A percentile compares a stretch with the other conserved stretches of the same genome.
Evolutionary conservation across 2,329 filamentous ascomycete species (phyloP).

Genomic region (Fusarium neocosmosporiellum): DNA sequence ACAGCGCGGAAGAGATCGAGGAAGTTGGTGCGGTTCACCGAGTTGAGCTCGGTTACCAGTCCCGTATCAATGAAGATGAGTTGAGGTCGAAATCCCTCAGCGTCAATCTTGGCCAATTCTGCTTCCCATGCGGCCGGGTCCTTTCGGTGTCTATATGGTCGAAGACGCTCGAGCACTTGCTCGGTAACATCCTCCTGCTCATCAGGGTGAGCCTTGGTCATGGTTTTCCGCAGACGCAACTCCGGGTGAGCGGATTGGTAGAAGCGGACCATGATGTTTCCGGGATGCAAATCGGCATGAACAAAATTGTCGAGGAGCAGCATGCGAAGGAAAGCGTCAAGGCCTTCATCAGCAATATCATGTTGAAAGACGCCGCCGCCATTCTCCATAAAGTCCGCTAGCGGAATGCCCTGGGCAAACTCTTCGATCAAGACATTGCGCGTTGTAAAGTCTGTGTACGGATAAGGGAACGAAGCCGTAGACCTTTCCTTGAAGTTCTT

Average conservation of each 20-base stretch:
- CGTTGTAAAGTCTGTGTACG: conserved; percentile 92
- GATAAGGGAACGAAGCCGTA: conserved; percentile 97
- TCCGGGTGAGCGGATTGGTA: conserved; percentile 84
- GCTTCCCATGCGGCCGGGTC: conserved; percentile 77
- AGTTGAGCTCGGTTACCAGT: conserved; percentile 92
- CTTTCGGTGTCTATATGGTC: conserved; percentile 73
- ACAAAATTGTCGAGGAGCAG: conserved; percentile 97
- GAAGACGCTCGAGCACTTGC: conserved; percentile 82
- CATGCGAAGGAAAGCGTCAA: conserved; percentile 97
- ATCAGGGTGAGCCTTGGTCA: conserved; percentile 52
- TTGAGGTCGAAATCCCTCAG: conserved; percentile 91
- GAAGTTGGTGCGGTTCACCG: conserved; percentile 88
- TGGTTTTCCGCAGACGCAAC: conserved; percentile 54
- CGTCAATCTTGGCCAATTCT: conserved; percentile 81
- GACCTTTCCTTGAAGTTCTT: conserved; percentile 89
- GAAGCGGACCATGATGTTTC: conserved; percentile 99
- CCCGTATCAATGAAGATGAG: conserved; percentile 98
- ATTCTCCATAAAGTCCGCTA: conserved; percentile 89
- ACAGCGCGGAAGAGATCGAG: conserved; percentile 95
- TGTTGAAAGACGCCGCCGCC: conserved; percentile 93
- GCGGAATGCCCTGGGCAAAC: conserved; percentile 92
- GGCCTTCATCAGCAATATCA: conserved; percentile 93
- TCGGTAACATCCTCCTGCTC: conserved; percentile 83
- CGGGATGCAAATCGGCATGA: conserved; percentile 94
- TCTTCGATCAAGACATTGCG: conserved; percentile 94